phyloP scores from a whole-genome alignment of 148 eudicot genomes.

The Suaeda aralocaspica region DNA sequence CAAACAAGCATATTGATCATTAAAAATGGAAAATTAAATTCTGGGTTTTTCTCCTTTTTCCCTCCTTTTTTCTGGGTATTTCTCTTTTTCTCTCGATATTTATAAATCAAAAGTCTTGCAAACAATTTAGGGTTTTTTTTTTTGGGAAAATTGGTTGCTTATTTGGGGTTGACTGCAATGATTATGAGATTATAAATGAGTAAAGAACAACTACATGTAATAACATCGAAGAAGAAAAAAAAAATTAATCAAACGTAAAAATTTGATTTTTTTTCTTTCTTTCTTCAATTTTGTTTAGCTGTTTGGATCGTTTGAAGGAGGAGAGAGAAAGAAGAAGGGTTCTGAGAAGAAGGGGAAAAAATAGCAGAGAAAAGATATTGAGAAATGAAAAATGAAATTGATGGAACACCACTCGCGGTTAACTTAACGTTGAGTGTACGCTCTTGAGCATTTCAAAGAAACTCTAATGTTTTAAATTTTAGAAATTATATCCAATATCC shows the following conservation, averaged over 20 bases:
- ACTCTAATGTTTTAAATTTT: not conserved
- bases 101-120: not conserved
- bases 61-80: not conserved
- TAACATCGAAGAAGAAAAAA: not conserved
- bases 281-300: not conserved
- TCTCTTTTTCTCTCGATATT: not conserved
- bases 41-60: conserved; percentile 24
- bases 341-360: not conserved
- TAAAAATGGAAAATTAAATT: not conserved
- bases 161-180: not conserved
- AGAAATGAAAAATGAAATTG: not conserved
- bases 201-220: conserved; percentile 1
- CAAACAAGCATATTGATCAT: not conserved
- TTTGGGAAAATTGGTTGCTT: too few species aligned
- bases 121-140: conserved; percentile 9
- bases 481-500: not conserved
- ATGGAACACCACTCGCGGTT: not conserved
- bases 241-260: not conserved
- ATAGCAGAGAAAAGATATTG: not conserved
- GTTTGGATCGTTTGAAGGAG: conserved; percentile 19
- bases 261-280: not conserved
- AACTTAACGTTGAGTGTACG: not conserved
- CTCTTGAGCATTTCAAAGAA: not conserved
- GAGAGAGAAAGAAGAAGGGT: conserved; percentile 6
- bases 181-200: not conserved